Evolutionary conservation across 257 asterid species (phyloP), one percentile per base, ranked within the genome.

Genomic region (Gentiana macrophylla): DNA sequence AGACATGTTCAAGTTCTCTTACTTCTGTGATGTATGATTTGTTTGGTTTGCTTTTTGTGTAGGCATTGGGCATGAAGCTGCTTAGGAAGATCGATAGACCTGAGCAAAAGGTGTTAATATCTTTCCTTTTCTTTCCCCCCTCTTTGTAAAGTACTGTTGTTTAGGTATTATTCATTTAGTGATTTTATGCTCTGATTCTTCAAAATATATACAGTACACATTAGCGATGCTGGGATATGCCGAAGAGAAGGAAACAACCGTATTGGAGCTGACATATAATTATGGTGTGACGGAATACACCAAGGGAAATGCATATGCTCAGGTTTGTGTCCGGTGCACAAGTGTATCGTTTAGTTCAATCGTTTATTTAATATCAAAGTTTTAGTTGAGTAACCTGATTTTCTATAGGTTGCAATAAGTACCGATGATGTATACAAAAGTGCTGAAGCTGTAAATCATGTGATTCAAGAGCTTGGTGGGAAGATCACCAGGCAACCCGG

Each of bases 221-320:
- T 15, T 87, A 33, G 96, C 97, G 38, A 87, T 87, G 98, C 64
- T 91, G 87, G 97, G 97, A 53, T 91, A 87, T 71, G 95, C 86
- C 43, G 95, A 89, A 53, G 98, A 91, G 78, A 52, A 68, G 1
- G 82, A 81, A 83, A 91, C 98, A 12, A 74, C 77, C 35, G 97
- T 85, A 49, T 72, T 91, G 68, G 98, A 91, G 75, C 68, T 91
- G 72, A 91, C 98, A 35, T 91, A 91, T 80, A 91, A 91, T 60
- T 87, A 91, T 65, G 98, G 97, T 50, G 97, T 87, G 55, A 73
- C 94, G 61, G 98, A 91, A 63, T 91, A 91, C 55, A 83, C 90
- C 72, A 87, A 91, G 74, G 98, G 98, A 70, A 91, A 81, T 76
- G 97, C 95, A 9, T 91, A 88, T 63, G 98, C 98, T 49, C 98